Base-by-base conservation (phyloP, 805 yeast species). In the Saccharomyces paradoxus region DNA sequence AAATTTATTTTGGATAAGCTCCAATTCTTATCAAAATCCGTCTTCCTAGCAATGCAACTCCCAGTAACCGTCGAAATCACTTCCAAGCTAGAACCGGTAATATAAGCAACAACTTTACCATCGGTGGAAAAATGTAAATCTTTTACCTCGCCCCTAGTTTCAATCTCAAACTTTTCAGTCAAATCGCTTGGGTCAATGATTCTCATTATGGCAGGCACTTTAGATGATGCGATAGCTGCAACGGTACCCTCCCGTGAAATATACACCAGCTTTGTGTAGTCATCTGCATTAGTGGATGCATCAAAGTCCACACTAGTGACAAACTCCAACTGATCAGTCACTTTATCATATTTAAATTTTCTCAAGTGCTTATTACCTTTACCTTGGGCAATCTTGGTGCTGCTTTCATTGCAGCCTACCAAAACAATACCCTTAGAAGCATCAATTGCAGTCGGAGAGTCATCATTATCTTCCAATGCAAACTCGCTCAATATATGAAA, bases 391-490 rank as follows among this genome's bases (percentile, higher is more conserved):
- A 87, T 81, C 60, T 79, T 76, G 49, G 75, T 77, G 9, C 83
- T 73, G 50, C 82, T 78, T 61, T 87, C 89, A 67, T 91, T 90
- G 62, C 89, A 82, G 2, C 96, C 96, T 41, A 86, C 77, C 50
- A 87, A 71, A 22, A 89, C 79, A 13, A 77, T 65, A 56, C 75
- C 58, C 57, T 73, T 64, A 4, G 69, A 68, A 29, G 76, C 74
- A 57, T 83, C 96, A 51, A 91, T 60, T 46, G 92, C 83, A 65
- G 90, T 89, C 4, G 96, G 96, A 21, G 90, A 84, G 68, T 91
- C 97, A 59, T 87, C 95, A 53, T 82, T 77, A 13, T 78, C 76
- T 3, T 81, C 78, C 58, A 83, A 69, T 5, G 77, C 72, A 59
- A 82, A 74, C 61, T 87, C 94, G 54, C 87, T 71, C 60, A 76